These are phyloP conservation scores for Candida dubliniensis DNA, from an alignment of 1,139 yeast genomes.

Conservation along the genomic window DNA sequence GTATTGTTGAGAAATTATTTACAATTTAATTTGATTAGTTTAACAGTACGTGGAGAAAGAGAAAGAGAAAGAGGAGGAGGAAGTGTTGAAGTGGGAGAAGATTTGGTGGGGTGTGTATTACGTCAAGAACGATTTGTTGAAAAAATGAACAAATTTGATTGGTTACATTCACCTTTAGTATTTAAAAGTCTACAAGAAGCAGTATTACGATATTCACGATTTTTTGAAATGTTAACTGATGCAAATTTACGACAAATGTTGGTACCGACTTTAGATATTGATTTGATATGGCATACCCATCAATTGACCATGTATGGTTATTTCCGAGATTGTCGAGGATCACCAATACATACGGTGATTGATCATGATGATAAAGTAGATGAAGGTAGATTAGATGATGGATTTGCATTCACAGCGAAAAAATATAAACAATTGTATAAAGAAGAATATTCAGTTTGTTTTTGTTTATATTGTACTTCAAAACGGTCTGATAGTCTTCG, in stretches of 20 bases:
- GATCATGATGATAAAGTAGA: slow-evolving; percentile 18
- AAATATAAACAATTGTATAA: slow-evolving; percentile 12
- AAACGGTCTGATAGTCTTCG: slow-evolving; percentile 1
- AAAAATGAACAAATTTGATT: slow-evolving; percentile 30
- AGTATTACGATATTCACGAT: slow-evolving; percentile 26
- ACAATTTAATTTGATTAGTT: slow-evolving; percentile 21
- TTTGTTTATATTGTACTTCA: slow-evolving; percentile 16
- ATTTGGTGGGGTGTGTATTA: slow-evolving; percentile 31
- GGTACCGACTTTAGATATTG: slow-evolving; percentile 42
- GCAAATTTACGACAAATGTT: slow-evolving; percentile 13
- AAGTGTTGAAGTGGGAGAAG: slow-evolving; percentile 24
- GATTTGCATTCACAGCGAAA: slow-evolving; percentile 16
- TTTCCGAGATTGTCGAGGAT: slow-evolving; percentile 19
- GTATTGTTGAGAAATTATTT: slow-evolving; percentile 13
- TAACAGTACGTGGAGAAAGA: slow-evolving; percentile 17
- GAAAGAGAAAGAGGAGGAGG: too few species aligned
- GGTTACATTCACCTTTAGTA: slow-evolving; percentile 26
- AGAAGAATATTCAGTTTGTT: slow-evolving; percentile 17
- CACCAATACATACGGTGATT: slow-evolving; percentile 11
- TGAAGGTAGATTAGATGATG: slow-evolving; percentile 10
- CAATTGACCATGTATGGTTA: slow-evolving; percentile 29
- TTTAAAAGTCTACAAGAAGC: slow-evolving; percentile 21
- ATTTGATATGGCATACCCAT: slow-evolving; percentile 43
- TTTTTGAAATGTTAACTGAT: slow-evolving; percentile 16
- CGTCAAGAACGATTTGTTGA: slow-evolving; percentile 32